Evolutionary conservation across 106 monocot genomes (phyloP), one percentile per base, ranked within the genome.

Genomic region (Dactylorhiza incarnata): DNA sequence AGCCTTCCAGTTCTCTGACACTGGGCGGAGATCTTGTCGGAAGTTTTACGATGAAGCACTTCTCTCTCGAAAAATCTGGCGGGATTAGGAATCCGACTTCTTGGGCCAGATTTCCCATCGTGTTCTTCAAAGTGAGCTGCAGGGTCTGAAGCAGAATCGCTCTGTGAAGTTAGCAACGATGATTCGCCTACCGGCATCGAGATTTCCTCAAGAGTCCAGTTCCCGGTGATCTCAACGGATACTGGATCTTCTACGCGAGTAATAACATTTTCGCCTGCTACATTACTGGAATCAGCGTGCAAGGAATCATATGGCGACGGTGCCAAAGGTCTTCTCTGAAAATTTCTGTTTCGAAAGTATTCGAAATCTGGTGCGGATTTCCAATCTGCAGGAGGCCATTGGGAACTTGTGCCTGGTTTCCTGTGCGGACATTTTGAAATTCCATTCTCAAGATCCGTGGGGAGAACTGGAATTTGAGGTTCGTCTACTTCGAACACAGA

Each of bases 341-440:
- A 71, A 76, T 82, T 61, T 68, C 69, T 77, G 12, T 46, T 71
- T 51, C 17, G 72, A 72, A 73, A 49, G 77, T 45, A 75, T 55
- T 63, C 47, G 45, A 84, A 72, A 75, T 74, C 87, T 19, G 88
- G 86, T 9, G 86, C 94, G 78, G 77, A 85, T 82, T 78, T 91
- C 94, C 90, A 94, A 49, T 83, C 74, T 20, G 84, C 84, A 16
- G 88, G 90, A 52, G 90, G 93, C 93, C 91, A 91, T 56, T 83
- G 81, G 48, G 80, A 15, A 71, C 46, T 77, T n/a, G 73, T 69
- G 19, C 82, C 81, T 53, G 89, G 58, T 66, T 77, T 90, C n/a
- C 54, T 79, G 43, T 43, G 26, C 1, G 74, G 26, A 74, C 49
- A 25, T 29, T 48, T 80, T 6, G 49, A 43, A 68, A 5, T 15